Percentiles rank a stretch among this genome's conserved stretches.
phyloP scores from a whole-genome alignment of 2,329 filamentous ascomycete species.

The Akanthomyces lecanii region DNA sequence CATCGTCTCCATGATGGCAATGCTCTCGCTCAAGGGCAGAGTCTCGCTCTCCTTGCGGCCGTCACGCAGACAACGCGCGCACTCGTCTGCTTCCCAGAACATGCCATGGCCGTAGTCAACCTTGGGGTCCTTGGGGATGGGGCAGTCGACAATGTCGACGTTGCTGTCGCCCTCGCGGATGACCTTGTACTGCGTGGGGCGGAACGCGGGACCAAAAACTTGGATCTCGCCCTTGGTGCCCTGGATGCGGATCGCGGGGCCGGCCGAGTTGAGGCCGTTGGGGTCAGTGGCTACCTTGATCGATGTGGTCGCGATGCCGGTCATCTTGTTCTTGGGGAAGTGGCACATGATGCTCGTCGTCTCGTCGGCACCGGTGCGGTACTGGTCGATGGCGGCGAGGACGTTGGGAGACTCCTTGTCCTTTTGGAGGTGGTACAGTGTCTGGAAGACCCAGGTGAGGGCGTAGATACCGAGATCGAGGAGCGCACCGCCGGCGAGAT shows the following conservation, averaged over 20 bases:
- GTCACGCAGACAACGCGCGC: conserved; percentile 68
- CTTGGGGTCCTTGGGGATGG: conserved; percentile 47
- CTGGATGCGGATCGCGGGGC: conserved; percentile 72
- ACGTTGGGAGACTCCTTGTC: conserved; percentile 67
- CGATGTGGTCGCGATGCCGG: conserved; percentile 67
- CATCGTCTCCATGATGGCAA: conserved; percentile 77
- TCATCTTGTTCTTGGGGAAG: conserved; percentile 65
- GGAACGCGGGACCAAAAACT: conserved; percentile 67
- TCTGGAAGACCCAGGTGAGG: conserved; percentile 87
- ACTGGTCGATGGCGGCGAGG: conserved; percentile 65
- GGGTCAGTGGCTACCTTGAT: conserved; percentile 60
- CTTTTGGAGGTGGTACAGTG: conserved; percentile 75
- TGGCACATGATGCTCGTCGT: conserved; percentile 71
- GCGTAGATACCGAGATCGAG: conserved; percentile 87
- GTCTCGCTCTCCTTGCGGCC: conserved; percentile 70
- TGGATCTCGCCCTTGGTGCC: conserved; percentile 79
- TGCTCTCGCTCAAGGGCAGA: conserved; percentile 69
- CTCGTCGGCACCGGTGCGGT: conserved; percentile 72
- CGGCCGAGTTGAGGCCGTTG: conserved; percentile 54
- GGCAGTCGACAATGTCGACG: conserved; percentile 49
- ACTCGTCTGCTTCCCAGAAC: conserved; percentile 86
- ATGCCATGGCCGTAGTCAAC: conserved; percentile 68
- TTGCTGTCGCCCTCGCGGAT: conserved; percentile 49
- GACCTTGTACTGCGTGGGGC: conserved; percentile 61
- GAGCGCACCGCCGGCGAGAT: conserved; percentile 76